phyloP scores from a whole-genome alignment of 176 grass and related monocot genomes.

The Olyra latifolia region DNA sequence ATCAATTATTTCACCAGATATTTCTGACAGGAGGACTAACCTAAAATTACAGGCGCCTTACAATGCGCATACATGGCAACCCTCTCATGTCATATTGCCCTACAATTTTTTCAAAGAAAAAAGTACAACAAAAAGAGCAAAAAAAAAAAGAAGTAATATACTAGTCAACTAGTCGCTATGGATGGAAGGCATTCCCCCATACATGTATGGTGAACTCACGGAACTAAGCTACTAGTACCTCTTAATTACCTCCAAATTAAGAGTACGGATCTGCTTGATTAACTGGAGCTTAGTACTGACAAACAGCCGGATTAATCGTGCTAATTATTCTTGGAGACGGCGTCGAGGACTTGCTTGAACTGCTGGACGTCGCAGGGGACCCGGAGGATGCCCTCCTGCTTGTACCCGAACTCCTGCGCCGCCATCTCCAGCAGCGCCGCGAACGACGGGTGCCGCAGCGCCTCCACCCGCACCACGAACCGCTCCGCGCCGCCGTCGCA shows the following conservation, averaged over 20 bases:
- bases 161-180: background rate
- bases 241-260: background rate
- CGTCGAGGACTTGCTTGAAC: constrained; percentile 48
- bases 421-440: constrained; percentile 53
- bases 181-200: background rate
- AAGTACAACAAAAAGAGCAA: background rate
- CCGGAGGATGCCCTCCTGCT: constrained; percentile 64
- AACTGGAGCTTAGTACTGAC: background rate
- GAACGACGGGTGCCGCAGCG: constrained; percentile 61
- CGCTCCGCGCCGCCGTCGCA: constrained; percentile 38
- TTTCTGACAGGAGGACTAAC: constrained; percentile 2
- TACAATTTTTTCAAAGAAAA: background rate
- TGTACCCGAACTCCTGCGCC: constrained; percentile 72
- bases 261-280: background rate
- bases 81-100: background rate
- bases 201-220: background rate
- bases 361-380: constrained; percentile 56
- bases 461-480: constrained; percentile 62
- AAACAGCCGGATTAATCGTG: background rate
- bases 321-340: constrained; percentile 22
- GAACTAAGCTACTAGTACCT: background rate
- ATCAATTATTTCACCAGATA: background rate
- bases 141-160: background rate
- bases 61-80: background rate
- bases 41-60: background rate